phyloP scores from a whole-genome alignment of 306 rosid species.

The Pyrus pyrifolia region DNA sequence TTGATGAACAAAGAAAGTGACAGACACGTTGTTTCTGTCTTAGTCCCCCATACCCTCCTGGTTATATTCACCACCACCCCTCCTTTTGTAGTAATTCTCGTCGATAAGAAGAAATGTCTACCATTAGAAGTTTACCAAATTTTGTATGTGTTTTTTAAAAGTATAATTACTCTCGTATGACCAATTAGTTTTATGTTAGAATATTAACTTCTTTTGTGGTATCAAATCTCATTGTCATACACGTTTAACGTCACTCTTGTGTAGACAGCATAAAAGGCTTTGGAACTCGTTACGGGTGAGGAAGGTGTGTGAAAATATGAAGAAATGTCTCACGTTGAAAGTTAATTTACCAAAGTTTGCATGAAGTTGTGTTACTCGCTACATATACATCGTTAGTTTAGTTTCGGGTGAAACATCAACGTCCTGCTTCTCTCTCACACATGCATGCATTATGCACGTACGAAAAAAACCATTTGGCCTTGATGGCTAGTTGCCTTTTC shows the following conservation, averaged over 20 bases:
- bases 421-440: background rate
- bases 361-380: background rate
- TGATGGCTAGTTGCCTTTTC: background rate
- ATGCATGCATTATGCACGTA: background rate
- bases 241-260: background rate
- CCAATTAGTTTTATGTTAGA: rapidly evolving
- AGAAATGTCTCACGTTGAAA: background rate
- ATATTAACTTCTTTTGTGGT: rapidly evolving
- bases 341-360: no score
- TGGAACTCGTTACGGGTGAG: background rate
- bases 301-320: background rate
- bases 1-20: conserved; percentile 8
- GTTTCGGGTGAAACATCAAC: background rate
- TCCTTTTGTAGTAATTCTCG: background rate
- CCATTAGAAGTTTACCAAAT: background rate
- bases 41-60: background rate
- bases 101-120: background rate
- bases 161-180: background rate
- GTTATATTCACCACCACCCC: background rate
- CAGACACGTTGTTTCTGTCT: background rate
- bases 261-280: background rate
- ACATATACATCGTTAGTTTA: background rate
- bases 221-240: background rate
- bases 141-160: background rate
- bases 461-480: background rate